A percentile compares a stretch with the other conserved stretches of the same genome.
Conservation (phyloP, 768 basidiomycete species). For the Porphyrellus cyaneotinctus region DNA sequence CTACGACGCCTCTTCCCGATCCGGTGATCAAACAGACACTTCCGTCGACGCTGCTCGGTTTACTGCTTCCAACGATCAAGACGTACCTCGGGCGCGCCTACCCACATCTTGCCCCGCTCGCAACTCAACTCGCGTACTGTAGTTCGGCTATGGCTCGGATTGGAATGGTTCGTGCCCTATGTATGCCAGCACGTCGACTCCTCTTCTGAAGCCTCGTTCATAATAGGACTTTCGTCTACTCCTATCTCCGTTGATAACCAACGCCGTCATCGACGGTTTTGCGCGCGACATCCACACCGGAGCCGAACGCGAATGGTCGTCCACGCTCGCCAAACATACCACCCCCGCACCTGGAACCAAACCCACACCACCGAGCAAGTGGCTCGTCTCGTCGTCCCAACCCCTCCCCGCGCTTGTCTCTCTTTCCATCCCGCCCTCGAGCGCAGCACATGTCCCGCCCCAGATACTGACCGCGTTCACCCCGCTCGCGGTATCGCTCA, state of each 20-base stretch:
- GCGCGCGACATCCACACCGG: slow-evolving; percentile 37
- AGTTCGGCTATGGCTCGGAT: slow-evolving; percentile 88
- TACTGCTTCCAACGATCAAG: slow-evolving; percentile 65
- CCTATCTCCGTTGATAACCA: slow-evolving; percentile 61
- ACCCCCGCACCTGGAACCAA: slow-evolving; percentile 8
- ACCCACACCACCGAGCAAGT: slow-evolving; percentile 41
- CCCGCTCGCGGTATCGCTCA: slow-evolving; percentile 68
- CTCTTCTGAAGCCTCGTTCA: slow-evolving; percentile 1
- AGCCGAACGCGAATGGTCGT: slow-evolving; percentile 35
- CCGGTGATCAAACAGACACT: slow-evolving; percentile 30
- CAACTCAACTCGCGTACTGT: slow-evolving; percentile 94
- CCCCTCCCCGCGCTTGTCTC: slow-evolving; percentile 26
- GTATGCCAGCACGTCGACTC: not conserved
- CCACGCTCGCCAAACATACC: slow-evolving; percentile 22
- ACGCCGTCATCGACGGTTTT: slow-evolving; percentile 58
- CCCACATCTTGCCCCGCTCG: slow-evolving; percentile 71
- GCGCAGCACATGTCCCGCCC: slow-evolving; percentile 62
- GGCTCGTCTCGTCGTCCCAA: slow-evolving; percentile 44
- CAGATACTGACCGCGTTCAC: slow-evolving; percentile 68
- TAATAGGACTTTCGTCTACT: slow-evolving; percentile 63
- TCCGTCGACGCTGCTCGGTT: slow-evolving; percentile 30
- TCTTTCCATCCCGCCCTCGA: slow-evolving; percentile 17
- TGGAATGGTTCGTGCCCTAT: slow-evolving; percentile 54
- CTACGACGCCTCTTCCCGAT: slow-evolving; percentile 21
- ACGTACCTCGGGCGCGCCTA: slow-evolving; percentile 56